Conservation (phyloP, 2,329 filamentous ascomycete species). For the Alternaria sp. region DNA sequence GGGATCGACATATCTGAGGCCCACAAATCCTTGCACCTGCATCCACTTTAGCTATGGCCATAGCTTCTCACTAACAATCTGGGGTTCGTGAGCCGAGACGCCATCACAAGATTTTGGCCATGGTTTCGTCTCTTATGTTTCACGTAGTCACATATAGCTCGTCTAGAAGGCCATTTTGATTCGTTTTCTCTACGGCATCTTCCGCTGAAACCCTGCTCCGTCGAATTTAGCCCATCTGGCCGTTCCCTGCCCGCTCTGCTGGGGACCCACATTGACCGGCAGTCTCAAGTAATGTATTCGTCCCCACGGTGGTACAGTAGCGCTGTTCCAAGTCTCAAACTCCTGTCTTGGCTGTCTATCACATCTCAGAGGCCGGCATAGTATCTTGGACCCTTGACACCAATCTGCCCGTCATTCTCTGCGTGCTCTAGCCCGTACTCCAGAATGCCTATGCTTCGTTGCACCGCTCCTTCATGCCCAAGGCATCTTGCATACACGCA, state of each 20-base stretch:
- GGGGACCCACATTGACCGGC: constrained; percentile 15
- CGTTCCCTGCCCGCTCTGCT: constrained; percentile 2
- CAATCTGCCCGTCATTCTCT: background rate
- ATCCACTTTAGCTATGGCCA: constrained; percentile 20
- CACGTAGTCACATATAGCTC: constrained; percentile 9
- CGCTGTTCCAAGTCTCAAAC: constrained; percentile 6
- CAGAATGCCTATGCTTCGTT: background rate
- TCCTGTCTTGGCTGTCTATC: constrained; percentile 7
- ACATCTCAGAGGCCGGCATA: background rate
- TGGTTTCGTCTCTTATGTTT: constrained; percentile 16
- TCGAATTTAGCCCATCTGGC: background rate
- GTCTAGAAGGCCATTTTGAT: background rate
- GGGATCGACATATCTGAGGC: constrained; percentile 29
- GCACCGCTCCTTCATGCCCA: background rate
- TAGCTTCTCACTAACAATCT: constrained; percentile 20
- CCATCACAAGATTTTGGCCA: constrained; percentile 5
- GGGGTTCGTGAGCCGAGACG: constrained; percentile 24
- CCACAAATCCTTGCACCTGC: constrained; percentile 16
- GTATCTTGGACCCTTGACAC: background rate
- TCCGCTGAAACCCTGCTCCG: background rate
- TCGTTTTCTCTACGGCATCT: background rate
- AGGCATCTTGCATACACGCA: constrained; percentile 4
- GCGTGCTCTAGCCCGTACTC: background rate
- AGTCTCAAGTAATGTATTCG: constrained; percentile 21
- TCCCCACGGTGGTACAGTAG: constrained; percentile 13